Base-by-base conservation (phyloP, 2,329 filamentous ascomycete genomes). In the Paraconiothyrium brasiliense region DNA sequence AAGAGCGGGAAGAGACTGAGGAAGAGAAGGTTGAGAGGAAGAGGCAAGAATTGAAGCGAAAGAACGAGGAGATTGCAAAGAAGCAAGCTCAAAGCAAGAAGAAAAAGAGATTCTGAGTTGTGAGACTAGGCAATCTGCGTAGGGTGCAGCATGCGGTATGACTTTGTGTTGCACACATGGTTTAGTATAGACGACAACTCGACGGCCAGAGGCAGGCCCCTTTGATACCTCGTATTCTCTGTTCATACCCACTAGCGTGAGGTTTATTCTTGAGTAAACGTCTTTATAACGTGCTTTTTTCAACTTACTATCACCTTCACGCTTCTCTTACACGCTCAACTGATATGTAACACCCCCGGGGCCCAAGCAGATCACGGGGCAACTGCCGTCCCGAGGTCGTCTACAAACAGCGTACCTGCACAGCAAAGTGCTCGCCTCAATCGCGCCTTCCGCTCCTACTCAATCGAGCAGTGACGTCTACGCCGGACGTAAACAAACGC, bases 41-140 rank as follows among this genome's bases (percentile, higher is more conserved):
- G 66, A 79, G 87, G 13, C 80, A 84, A 54, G 84, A 87, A 69
- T 71, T 90, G 62, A 89, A 87, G 70, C 79, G 83, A 20, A 85
- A 84, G 68, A 81, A 82, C 32, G 85, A 84, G 65, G 83, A 80
- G 56, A 81, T 82, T 10, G 79, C 73, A 20, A 88, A 85, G 79
- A 89, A 88, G 80, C 76, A 75, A 48, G 71, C 71, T 4, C 72
- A 75, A 41, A 66, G 62, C 11, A 78, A 75, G 62, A 75, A 73
- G 64, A 78, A 77, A 65, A 76, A 71, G 56, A 65, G 74, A 2
- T 78, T 78, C 32, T 78, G 67, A 60, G 32, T 4, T 46, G 35
- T 51, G 37, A 30, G 27, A 10, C 14, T 13, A 10, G 3, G 5
- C 20, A 9, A 1, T 4, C 22, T 54, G 7, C 16, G n/a, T 24